Conservation (phyloP, 192 early-diverging fungal species). For the Mycoemilia scoparia region DNA sequence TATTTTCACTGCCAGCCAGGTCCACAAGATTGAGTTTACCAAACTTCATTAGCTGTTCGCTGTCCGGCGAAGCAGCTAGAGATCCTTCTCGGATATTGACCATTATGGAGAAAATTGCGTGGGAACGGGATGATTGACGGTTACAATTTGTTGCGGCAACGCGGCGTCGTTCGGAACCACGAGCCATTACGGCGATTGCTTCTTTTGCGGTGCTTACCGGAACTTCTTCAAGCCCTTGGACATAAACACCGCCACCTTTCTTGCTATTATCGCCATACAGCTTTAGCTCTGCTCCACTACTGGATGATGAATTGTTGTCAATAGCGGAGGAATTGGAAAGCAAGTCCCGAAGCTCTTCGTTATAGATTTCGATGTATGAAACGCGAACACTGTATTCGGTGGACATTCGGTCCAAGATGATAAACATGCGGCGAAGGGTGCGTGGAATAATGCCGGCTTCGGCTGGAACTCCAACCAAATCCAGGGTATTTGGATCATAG, state of each 20-base stretch:
- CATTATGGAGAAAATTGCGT: constrained; percentile 81
- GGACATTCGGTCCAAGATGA: constrained; percentile 40
- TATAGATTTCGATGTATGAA: constrained; percentile 87
- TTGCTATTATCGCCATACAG: constrained; percentile 53
- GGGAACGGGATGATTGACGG: constrained; percentile 80
- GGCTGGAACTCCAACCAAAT: constrained; percentile 2
- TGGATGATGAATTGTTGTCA: background rate
- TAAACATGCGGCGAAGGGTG: constrained; percentile 63
- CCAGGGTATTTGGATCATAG: constrained; percentile 1
- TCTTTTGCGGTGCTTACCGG: constrained; percentile 50
- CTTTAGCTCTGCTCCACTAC: constrained; percentile 22
- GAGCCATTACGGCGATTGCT: constrained; percentile 52
- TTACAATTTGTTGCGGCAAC: constrained; percentile 80
- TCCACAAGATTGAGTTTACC: constrained; percentile 95
- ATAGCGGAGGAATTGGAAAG: constrained; percentile 35
- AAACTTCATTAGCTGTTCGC: constrained; percentile 76
- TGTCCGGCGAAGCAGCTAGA: constrained; percentile 36
- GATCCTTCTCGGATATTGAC: constrained; percentile 66
- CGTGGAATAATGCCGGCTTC: constrained; percentile 85
- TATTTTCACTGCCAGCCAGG: constrained; percentile 87
- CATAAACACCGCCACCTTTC: constrained; percentile 49
- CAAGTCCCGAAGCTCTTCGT: constrained; percentile 87
- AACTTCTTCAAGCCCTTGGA: constrained; percentile 72
- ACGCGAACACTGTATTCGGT: constrained; percentile 68
- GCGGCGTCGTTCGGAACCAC: constrained; percentile 51